Percentiles rank a stretch among this genome's conserved stretches.
These are phyloP conservation scores for Periglandula ipomoeae DNA, from an alignment of 2,329 filamentous ascomycete species.

Conservation along the genomic window DNA sequence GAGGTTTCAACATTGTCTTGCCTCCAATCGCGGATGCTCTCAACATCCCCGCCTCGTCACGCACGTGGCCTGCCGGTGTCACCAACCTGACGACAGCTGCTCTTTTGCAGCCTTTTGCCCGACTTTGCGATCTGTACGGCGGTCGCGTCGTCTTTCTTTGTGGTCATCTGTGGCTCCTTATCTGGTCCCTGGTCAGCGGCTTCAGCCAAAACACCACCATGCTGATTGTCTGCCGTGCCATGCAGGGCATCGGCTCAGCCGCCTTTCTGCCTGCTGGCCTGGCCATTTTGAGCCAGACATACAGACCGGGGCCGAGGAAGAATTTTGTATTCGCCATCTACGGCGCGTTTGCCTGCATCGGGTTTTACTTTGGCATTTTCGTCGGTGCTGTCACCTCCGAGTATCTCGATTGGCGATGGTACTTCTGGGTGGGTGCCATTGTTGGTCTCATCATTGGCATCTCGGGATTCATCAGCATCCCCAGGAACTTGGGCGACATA, in stretches of 20 bases:
- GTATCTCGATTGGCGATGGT: constrained; percentile 56
- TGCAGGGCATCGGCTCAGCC: constrained; percentile 65
- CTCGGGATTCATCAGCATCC: constrained; percentile 32
- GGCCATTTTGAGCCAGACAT: constrained; percentile 60
- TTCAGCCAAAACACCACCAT: constrained; percentile 60
- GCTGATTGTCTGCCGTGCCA: constrained; percentile 63
- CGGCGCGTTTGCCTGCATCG: constrained; percentile 47
- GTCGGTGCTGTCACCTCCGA: constrained; percentile 55
- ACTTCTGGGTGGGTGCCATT: constrained; percentile 55
- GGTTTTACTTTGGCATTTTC: constrained; percentile 59
- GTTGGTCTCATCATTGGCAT: constrained; percentile 36
- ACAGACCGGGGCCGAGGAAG: constrained; percentile 62
- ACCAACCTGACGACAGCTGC: constrained; percentile 49
- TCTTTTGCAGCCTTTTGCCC: constrained; percentile 54
- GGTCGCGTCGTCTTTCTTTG: constrained; percentile 50
- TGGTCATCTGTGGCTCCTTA: constrained; percentile 53
- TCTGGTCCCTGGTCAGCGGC: constrained; percentile 62
- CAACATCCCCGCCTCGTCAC: constrained; percentile 50
- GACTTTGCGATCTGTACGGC: constrained; percentile 53
- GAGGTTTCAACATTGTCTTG: constrained; percentile 66
- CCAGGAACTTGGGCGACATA: constrained; percentile 20
- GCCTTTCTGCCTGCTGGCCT: constrained; percentile 61
- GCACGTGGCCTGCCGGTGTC: constrained; percentile 56
- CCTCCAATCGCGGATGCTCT: constrained; percentile 55
- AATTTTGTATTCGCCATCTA: constrained; percentile 57